Conservation (phyloP, 140 eudicot species). For the Cichorium intybus region DNA sequence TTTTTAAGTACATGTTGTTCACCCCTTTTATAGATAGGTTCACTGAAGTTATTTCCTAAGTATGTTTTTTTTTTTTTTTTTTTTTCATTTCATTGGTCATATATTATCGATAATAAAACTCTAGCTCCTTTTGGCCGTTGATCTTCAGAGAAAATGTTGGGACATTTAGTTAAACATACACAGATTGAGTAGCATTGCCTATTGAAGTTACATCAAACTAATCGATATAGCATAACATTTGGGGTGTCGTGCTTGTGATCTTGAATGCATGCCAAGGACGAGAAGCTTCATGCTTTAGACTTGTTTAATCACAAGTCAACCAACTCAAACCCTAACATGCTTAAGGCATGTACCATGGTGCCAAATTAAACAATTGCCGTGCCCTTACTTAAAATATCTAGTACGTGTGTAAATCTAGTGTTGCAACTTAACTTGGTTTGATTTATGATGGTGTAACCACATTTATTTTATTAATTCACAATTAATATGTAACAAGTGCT, state of each 20-base stretch:
- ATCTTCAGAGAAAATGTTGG: too few relatives aligned
- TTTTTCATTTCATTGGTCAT: too few relatives aligned
- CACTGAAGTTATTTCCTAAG: too few relatives aligned
- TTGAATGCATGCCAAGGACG: constrained; percentile 17
- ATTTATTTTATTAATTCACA: neutral
- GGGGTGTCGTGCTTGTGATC: neutral
- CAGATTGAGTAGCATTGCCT: too few relatives aligned
- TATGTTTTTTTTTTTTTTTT: too few relatives aligned
- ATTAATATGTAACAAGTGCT: too few relatives aligned
- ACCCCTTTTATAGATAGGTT: too few relatives aligned
- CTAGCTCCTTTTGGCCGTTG: too few relatives aligned
- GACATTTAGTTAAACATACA: too few relatives aligned
- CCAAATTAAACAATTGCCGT: constrained; percentile 14
- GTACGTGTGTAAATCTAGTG: neutral
- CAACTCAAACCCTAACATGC: constrained; percentile 1
- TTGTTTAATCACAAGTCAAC: constrained; percentile 30
- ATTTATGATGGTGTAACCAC: constrained; percentile 5
- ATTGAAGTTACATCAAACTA: constrained; percentile 1
- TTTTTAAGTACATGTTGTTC: too few relatives aligned
- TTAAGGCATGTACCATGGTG: constrained; percentile 35
- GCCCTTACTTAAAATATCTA: neutral
- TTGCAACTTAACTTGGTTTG: neutral
- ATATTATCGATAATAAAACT: too few relatives aligned
- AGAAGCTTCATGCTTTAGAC: constrained; percentile 33
- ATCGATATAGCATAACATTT: neutral